Percentiles rank a stretch among this genome's conserved stretches.
These are phyloP conservation scores for Pseudocercospora vitis DNA, from an alignment of 2,329 filamentous ascomycete genomes.

Conservation along the genomic window DNA sequence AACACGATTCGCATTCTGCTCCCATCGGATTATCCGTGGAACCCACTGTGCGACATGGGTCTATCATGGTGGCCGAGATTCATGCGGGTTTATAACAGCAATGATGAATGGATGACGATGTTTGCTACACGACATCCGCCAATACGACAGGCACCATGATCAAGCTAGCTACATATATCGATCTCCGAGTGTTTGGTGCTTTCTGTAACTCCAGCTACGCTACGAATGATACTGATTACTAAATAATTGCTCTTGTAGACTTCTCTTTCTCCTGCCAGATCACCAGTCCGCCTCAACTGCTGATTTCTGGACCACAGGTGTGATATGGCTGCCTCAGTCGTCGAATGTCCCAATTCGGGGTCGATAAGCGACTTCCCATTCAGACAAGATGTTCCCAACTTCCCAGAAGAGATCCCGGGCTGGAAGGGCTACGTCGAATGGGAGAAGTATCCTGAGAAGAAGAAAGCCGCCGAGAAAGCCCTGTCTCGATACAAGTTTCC, in stretches of 20 bases:
- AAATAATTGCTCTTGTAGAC: neutral
- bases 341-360: conserved; percentile 16
- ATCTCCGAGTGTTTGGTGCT: no score
- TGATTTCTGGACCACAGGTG: neutral
- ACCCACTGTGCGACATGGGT: neutral
- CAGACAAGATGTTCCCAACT: conserved; percentile 37
- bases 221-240: no score
- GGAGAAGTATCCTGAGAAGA: conserved; percentile 70
- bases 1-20: no score
- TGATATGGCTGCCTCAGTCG: neutral
- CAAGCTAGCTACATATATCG: no score
- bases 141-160: no score
- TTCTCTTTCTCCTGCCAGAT: neutral
- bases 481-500: conserved; percentile 55
- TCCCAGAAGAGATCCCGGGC: conserved; percentile 42
- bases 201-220: no score
- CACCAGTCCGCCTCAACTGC: neutral
- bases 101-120: neutral
- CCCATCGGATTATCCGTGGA: neutral
- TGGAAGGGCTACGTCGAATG: conserved; percentile 64
- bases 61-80: neutral
- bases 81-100: neutral
- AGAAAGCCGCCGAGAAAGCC: conserved; percentile 58
- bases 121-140: neutral
- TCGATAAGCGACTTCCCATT: conserved; percentile 23